Base-by-base conservation (phyloP, 2,329 filamentous ascomycete genomes). In the Calycina herbarum region DNA sequence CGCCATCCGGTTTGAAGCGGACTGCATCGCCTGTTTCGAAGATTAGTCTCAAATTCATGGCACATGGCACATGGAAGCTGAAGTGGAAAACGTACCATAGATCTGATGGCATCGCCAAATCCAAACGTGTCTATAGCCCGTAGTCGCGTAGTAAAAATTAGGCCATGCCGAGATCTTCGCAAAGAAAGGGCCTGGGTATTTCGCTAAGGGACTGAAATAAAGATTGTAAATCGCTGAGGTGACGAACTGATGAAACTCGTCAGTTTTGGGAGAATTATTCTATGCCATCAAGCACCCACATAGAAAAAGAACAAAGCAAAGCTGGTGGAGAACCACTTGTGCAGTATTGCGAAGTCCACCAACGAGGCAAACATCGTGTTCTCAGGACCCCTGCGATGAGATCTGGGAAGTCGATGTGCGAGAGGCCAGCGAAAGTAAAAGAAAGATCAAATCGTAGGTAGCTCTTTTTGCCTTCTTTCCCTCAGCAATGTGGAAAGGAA, bases 91-190 rank as follows among this genome's bases (percentile, higher is more conserved):
- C 51, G 2, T 48, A 59, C 63, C 64, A 35, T 65, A 65, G 8
- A 59, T 31, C 38, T 65, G 40, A 38, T 65, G 59, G 24, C 59
- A 62, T 56, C 56, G 64, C 60, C 59, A 65, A 48, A 65, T 65
- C 59, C 60, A 62, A 8, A 62, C 54, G 33, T 63, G 64, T 11
- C 59, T 35, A 24, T 51, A 51, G 13, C 60, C 54, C 15, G 27
- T 54, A 2, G 40, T 27, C 4, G 64, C 56, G 48, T 65, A 31
- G 31, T 65, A 65, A 17, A 54, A 62, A 31, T 57, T 58, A 4
- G 59, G 64, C 27, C 56, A 54, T 17, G 38, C n/a, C 5, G 59
- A 62, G 11, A 65, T 59, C 27, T 62, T 65, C 20, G 64, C 64
- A 10, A 62, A 45, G 27, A 63, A 51, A 15, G 64, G 64, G 6